Base-by-base conservation (phyloP, 768 basidiomycete genomes). In the Lepiota venenata region DNA sequence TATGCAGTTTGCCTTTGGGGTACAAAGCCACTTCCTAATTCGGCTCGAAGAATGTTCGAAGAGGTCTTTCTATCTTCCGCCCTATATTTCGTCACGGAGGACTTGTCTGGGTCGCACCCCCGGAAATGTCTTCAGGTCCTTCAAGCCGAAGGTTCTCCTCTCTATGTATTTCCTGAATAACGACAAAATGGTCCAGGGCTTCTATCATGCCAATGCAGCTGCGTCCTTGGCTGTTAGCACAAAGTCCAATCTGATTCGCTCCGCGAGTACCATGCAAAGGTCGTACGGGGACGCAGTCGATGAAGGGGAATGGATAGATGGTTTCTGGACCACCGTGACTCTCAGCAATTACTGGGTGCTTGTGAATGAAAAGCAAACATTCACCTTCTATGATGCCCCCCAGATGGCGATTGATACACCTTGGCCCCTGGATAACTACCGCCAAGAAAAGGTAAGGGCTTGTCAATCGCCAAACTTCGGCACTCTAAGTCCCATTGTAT, bases 101-200 rank as follows among this genome's bases (percentile, higher is more conserved):
- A 67, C 42, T 61, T 78, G 6, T 66, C 73, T 11, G 67, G 69
- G 15, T 71, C 71, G 14, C 78, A 79, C 18, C 71, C 73, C 21
- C 65, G 68, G 8, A 62, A 56, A 47, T 69, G 75, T 12, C 58
- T 80, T 21, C 71, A 79, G 18, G 64, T 70, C 18, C 68, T 82
- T 15, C 80, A 82, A 56, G 69, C 77, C 0, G 78, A 84, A 46
- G n/a, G 67, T 85, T 0, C 69, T 87, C 12, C 68, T 87, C 22
- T 72, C 80, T 0, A 71, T 72, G 48, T 83, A 80, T 60, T 80
- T 80, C 64, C 74, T 82, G 49, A 69, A 69, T 47, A 68, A 71
- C 18, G 77, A 74, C 27, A 70, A 79, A 15, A 62, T 70, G 7
- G 64, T 82, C 62, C 60, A 57, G 71, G 84, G 80, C 1, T 71